Conservation (phyloP, 345 rosid species). For the Moringa oleifera region DNA sequence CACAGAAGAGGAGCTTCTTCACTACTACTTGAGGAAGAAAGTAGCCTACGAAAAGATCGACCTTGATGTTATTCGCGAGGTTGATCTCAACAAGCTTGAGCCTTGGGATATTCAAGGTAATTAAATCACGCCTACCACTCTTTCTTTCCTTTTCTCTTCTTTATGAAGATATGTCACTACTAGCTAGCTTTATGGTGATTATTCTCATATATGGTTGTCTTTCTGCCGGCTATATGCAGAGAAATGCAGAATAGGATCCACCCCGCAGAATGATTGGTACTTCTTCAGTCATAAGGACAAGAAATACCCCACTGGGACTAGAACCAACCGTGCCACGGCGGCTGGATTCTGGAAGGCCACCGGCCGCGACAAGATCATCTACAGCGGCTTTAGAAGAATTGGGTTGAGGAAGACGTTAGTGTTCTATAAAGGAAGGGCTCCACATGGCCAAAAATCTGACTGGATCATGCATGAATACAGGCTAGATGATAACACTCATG, state of each 20-base stretch:
- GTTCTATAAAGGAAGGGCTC: conserved; percentile 92
- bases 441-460: conserved; percentile 92
- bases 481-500: conserved; percentile 58
- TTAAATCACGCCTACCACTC: too few species aligned
- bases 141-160: too few species aligned
- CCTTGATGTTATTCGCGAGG: conserved; percentile 95
- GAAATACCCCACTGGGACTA: conserved; percentile 91
- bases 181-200: too few species aligned
- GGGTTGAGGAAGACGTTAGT: conserved; percentile 93
- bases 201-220: too few species aligned
- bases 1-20: conserved; percentile 94
- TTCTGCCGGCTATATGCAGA: conserved; percentile 31
- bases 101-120: conserved; percentile 99
- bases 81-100: conserved; percentile 98
- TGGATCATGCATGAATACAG: conserved; percentile 99
- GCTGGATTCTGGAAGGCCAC: conserved; percentile 99
- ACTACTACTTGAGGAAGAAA: conserved; percentile 87
- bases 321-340: conserved; percentile 91
- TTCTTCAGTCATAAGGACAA: conserved; percentile 98
- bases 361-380: conserved; percentile 91
- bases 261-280: conserved; percentile 98
- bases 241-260: conserved; percentile 84
- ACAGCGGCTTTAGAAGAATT: conserved; percentile 58
- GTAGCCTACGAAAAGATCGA: conserved; percentile 79
- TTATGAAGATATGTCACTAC: too few species aligned